Percentiles rank a stretch among this genome's conserved stretches.
Conservation (phyloP, 1,139 yeast species). For the Hemisphaericaspora subhashii region DNA sequence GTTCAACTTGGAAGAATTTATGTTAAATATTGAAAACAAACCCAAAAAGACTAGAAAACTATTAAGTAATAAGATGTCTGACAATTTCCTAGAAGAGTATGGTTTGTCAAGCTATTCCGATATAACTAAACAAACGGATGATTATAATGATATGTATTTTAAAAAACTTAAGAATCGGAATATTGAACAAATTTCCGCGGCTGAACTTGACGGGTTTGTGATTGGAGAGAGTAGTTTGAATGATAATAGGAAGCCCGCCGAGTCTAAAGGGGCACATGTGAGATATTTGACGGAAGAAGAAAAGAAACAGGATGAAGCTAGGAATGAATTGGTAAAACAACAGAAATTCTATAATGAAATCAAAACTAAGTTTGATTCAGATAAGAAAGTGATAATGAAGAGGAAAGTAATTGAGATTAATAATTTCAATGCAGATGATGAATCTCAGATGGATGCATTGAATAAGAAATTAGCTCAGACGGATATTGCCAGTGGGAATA, state of each 20-base stretch:
- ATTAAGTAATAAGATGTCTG: slow-evolving; percentile 30
- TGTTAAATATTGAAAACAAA: slow-evolving; percentile 21
- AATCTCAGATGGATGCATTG: slow-evolving; percentile 25
- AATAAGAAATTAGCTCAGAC: slow-evolving; percentile 23
- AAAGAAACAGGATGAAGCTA: slow-evolving; percentile 22
- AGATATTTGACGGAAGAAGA: slow-evolving; percentile 31
- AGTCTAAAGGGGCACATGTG: not conserved
- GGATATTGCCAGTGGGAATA: not conserved
- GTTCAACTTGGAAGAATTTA: slow-evolving; percentile 26
- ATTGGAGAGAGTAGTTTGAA: slow-evolving; percentile 30
- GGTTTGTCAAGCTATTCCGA: slow-evolving; percentile 35
- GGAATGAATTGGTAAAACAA: slow-evolving; percentile 28
- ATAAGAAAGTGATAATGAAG: slow-evolving; percentile 7
- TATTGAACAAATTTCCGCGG: slow-evolving; percentile 25
- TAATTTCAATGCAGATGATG: slow-evolving; percentile 29
- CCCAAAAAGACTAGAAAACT: slow-evolving; percentile 30
- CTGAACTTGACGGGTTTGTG: slow-evolving; percentile 36
- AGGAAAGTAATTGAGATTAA: slow-evolving; percentile 39
- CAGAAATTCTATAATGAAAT: slow-evolving; percentile 30
- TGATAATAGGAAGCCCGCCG: slow-evolving; percentile 6
- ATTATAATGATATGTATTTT: slow-evolving; percentile 28
- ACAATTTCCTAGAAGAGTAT: slow-evolving; percentile 41
- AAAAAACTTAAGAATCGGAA: slow-evolving; percentile 21
- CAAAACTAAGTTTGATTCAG: slow-evolving; percentile 26
- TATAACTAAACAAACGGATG: slow-evolving; percentile 25